Evolutionary conservation across 352 stramenopile genomes (phyloP), one percentile per base, ranked within the genome.

Genomic region (Phytophthora pinifolia): DNA sequence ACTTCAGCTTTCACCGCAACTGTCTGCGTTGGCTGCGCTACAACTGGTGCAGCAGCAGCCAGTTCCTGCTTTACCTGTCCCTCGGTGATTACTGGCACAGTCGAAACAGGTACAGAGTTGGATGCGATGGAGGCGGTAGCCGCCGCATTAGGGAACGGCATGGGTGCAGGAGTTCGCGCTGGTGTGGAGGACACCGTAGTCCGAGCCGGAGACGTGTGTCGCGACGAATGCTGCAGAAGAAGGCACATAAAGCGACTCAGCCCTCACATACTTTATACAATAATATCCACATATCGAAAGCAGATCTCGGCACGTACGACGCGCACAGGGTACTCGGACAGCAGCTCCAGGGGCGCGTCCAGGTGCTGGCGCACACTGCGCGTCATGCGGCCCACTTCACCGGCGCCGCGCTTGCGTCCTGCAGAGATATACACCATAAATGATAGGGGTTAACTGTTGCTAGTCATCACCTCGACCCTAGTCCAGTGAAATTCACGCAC

Each of bases 321-420:
- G 13, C 65, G 58, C 31, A 66, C 38, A 8, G 80, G 76, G 41
- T 83, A 77, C 54, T 92, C 81, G 14, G 72, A 69, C 35, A 90
- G 56, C 42, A 92, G 63, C 51, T 92, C 82, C 22, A 92, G 65
- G 18, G 82, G 82, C 18, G 79, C 79, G 32, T 83, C 77, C 37
- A 92, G 50, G 50, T 92, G 82, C 63, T 92, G 82, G 3, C 82
- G 82, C 36, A 92, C 82, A 56, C 79, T 89, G 20, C 82, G 68
- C 7, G 82, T 92, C 79, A 92, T 90, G 38, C 82, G 76, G 0
- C 74, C 77, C 12, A 81, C 60, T 64, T 91, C 81, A 14, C 68
- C 69, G 22, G 69, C 62, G 14, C 60, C 68, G 0, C 81, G 70
- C 64, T 89, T 91, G 20, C 81, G 81, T 46, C 81, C 81, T 87